Conservation (phyloP, 2,329 filamentous ascomycete species). For the Nigrospora sphaerica region DNA sequence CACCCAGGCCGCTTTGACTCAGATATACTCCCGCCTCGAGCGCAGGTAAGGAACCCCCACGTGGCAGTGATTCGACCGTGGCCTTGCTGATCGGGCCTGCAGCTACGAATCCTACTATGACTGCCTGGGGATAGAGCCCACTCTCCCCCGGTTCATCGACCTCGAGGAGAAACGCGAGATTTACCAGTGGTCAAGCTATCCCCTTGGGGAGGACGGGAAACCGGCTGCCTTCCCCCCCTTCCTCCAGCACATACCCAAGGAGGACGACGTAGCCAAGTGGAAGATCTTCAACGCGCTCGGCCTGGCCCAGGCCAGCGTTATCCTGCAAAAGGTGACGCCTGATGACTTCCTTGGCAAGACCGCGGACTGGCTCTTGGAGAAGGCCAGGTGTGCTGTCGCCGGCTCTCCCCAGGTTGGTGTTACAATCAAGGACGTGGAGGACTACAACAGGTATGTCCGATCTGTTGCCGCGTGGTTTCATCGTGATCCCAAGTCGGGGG, state of each 20-base stretch:
- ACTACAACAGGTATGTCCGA: constrained; percentile 1
- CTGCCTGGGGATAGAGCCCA: constrained; percentile 24
- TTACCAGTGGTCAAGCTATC: constrained; percentile 20
- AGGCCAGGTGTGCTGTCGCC: constrained; percentile 15
- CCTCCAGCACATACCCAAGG: constrained; percentile 19
- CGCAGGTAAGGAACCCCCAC: constrained; percentile 16
- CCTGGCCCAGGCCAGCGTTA: constrained; percentile 18
- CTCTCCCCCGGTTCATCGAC: constrained; percentile 20
- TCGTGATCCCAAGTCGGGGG: not conserved
- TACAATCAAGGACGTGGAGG: constrained; percentile 21
- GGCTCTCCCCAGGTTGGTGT: constrained; percentile 20
- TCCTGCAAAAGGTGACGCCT: constrained; percentile 24
- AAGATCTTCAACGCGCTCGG: constrained; percentile 24
- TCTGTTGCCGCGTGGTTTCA: not conserved
- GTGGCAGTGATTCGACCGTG: not conserved
- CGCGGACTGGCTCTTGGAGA: constrained; percentile 19
- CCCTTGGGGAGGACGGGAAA: constrained; percentile 15
- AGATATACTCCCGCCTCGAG: constrained; percentile 26
- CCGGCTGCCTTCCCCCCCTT: constrained; percentile 21
- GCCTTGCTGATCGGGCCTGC: not conserved
- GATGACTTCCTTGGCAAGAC: constrained; percentile 22
- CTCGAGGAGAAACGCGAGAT: constrained; percentile 21
- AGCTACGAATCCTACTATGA: constrained; percentile 27
- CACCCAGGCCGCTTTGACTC: constrained; percentile 25
- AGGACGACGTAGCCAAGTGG: constrained; percentile 15